phyloP scores from a whole-genome alignment of 1,284 basidiomycete species.

The Peniophora sp. region DNA sequence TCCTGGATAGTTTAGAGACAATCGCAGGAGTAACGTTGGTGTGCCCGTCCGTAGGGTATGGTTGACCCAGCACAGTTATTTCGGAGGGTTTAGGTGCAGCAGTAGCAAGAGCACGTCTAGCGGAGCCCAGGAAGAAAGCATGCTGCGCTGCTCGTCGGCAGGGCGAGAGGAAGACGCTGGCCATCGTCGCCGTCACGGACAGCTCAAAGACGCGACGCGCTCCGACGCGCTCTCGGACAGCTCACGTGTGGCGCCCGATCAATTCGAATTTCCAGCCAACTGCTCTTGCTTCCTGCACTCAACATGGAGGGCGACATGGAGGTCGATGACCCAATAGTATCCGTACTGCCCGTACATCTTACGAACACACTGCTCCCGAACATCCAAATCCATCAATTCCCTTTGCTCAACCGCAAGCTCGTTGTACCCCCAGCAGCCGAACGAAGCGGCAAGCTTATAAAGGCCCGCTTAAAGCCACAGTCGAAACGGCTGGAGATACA shows the following conservation, averaged over 20 bases:
- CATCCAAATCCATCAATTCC: conserved; percentile 73
- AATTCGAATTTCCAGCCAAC: no score
- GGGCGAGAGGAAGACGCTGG: no score
- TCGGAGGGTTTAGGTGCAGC: conserved; percentile 4
- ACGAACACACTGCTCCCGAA: conserved; percentile 53
- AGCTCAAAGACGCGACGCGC: no score
- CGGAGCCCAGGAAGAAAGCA: neutral
- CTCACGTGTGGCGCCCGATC: no score
- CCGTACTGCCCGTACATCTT: conserved; percentile 61
- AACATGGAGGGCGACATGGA: no score
- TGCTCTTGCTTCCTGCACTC: no score
- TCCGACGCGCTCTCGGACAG: no score
- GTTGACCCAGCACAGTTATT: conserved; percentile 40
- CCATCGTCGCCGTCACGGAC: no score
- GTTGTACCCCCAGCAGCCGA: conserved; percentile 67
- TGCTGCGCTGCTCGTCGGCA: neutral
- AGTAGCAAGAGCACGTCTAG: neutral
- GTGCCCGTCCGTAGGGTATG: conserved; percentile 66
- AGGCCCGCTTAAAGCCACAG: conserved; percentile 59
- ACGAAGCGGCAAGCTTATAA: conserved; percentile 65
- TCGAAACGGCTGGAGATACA: conserved; percentile 63
- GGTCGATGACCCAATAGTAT: conserved; percentile 51
- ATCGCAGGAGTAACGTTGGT: conserved; percentile 89
- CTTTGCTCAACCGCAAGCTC: conserved; percentile 62
- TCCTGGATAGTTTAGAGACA: conserved; percentile 62